Conservation (phyloP, 2,329 filamentous ascomycete genomes). For the Colletotrichum agaves region DNA sequence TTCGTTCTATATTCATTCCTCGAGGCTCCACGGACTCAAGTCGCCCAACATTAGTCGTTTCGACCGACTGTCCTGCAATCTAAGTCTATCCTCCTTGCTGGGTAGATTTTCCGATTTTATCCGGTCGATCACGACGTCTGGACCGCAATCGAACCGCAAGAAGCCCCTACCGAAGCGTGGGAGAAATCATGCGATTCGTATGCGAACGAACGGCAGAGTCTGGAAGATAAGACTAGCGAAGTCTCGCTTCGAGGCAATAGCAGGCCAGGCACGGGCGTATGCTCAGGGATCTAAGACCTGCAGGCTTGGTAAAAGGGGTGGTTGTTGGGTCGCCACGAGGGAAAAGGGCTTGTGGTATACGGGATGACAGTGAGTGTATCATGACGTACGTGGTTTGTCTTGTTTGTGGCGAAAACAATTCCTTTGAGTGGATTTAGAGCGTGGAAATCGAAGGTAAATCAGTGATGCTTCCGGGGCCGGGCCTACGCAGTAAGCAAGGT, state of each 20-base stretch:
- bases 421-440: background rate
- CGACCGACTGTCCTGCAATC: too few species aligned
- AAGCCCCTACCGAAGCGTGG: background rate
- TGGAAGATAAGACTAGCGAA: background rate
- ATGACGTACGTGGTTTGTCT: slow-evolving; percentile 3
- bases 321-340: background rate
- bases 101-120: background rate
- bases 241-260: background rate
- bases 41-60: too few species aligned
- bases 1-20: too few species aligned
- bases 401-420: background rate
- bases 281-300: slow-evolving; percentile 23
- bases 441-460: background rate
- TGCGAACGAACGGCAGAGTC: background rate
- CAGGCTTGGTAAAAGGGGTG: background rate
- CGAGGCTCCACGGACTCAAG: too few species aligned
- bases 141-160: background rate
- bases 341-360: background rate
- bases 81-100: too few species aligned
- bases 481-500: background rate
- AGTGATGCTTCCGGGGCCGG: background rate
- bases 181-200: background rate
- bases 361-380: background rate
- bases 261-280: slow-evolving; percentile 21
- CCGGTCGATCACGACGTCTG: background rate